Percentiles rank a stretch among this genome's conserved stretches.
These are phyloP conservation scores for Hibiscus trionum DNA, from an alignment of 345 rosid genomes.

Conservation along the genomic window DNA sequence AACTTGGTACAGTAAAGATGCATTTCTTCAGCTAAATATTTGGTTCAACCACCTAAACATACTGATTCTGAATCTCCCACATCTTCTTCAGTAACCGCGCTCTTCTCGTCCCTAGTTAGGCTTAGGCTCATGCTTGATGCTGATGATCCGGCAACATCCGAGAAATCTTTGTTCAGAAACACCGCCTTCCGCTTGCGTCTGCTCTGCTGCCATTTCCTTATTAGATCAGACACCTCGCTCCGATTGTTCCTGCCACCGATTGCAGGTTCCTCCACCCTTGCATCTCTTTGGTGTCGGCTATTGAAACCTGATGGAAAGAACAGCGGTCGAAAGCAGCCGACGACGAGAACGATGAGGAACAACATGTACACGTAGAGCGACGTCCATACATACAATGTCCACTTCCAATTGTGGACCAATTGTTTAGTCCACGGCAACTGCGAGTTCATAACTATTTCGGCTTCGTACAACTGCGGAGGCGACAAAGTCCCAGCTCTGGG, in stretches of 20 bases:
- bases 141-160: conserved; percentile 15
- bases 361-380: conserved; percentile 37
- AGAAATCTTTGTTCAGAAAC: conserved; percentile 11
- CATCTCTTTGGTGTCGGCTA: background rate
- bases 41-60: conserved; percentile 12
- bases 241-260: conserved; percentile 5
- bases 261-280: conserved; percentile 5
- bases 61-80: conserved; percentile 41
- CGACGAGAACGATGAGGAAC: conserved; percentile 27
- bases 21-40: background rate
- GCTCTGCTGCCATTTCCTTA: conserved; percentile 35
- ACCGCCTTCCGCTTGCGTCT: conserved; percentile 41
- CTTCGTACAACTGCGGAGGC: conserved; percentile 63
- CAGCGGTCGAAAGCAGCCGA: conserved; percentile 35
- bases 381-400: conserved; percentile 69
- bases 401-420: conserved; percentile 63
- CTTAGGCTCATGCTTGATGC: conserved; percentile 29
- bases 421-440: conserved; percentile 59
- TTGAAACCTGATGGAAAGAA: conserved; percentile 29
- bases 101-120: conserved; percentile 25
- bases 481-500: conserved; percentile 56
- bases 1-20: background rate
- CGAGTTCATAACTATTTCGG: conserved; percentile 43
- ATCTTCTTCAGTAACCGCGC: conserved; percentile 23
- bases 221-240: conserved; percentile 20